Evolutionary conservation across 441 rosid species (phyloP), one percentile per base, ranked within the genome.

Genomic region (Euphorbia celastroides): DNA sequence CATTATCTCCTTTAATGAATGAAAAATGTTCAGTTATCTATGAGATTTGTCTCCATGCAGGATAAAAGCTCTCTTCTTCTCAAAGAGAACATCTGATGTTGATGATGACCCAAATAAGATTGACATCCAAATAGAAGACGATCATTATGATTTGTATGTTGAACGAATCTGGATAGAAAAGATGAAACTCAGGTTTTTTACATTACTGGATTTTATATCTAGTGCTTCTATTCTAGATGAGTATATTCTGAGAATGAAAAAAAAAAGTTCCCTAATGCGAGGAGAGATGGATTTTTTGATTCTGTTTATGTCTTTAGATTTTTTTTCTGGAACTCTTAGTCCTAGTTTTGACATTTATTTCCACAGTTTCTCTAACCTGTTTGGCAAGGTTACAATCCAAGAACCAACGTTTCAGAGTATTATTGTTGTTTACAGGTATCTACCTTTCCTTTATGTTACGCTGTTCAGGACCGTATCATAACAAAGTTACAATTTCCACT

Each of bases 351-450:
- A 11, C 31, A 25, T 31, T 71, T 25, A 11, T 51, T 30, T 66
- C 25, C 20, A 60, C 90, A 86, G 95, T 67, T 58, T 88, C 54
- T 70, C 71, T 10, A 84, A 89, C 79, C 74, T 88, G 74, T 72
- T 81, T 57, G 75, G 79, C 62, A 77, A 81, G 88, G 77, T 80
- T 65, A 90, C 91, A 23, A 84, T 88, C 75, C 96, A 90, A 77
- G 97, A 93, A 73, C 96, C 92, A 38, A 88, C 91, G 32, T 93
- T 93, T 67, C 88, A 86, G 57, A 82, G 96, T 72, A 87, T 90
- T 62, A 90, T 88, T 59, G 94, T 90, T 57, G 86, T 88, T 56
- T 87, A 92, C 88, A 89, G 96, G 96, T 89, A 76, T 30, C 25
- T 23, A 9, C 20, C 20, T 70, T 31, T 31, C 12, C 31, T 55